Evolutionary conservation across 2,329 filamentous ascomycete species (phyloP).

Genomic region (Aspergillus versicolor): DNA sequence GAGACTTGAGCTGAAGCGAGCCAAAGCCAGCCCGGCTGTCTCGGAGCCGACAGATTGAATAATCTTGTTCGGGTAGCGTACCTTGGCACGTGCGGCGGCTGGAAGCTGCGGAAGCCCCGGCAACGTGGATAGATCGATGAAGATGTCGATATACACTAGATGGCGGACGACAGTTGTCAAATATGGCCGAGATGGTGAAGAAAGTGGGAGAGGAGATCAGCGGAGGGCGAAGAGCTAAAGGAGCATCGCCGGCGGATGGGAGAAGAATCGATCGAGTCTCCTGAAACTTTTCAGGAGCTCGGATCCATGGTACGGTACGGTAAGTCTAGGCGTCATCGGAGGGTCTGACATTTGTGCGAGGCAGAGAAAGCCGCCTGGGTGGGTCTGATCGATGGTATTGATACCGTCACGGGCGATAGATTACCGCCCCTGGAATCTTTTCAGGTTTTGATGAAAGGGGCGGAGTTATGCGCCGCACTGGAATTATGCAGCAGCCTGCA

Average conservation of each 20-base stretch:
- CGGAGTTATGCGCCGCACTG: not conserved
- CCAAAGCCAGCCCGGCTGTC: not conserved
- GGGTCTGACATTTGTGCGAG: not conserved
- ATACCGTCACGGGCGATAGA: conserved; percentile 5
- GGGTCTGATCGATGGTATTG: not conserved
- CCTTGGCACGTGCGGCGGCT: conserved; percentile 18
- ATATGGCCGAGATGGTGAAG: not conserved
- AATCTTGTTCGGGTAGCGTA: conserved; percentile 13
- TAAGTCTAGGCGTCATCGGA: not conserved
- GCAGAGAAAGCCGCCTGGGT: not conserved
- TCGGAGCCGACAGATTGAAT: conserved; percentile 9
- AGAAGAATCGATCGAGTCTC: not conserved
- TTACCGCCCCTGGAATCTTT: conserved; percentile 13
- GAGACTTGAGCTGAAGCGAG: not conserved
- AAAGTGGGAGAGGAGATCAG: conserved; percentile 1
- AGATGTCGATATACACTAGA: not conserved
- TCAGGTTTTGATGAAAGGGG: not conserved
- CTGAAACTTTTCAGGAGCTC: not conserved
- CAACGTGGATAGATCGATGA: not conserved
- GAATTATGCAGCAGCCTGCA: not conserved
- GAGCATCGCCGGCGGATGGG: not conserved
- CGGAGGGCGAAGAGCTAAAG: conserved; percentile 1
- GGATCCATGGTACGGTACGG: conserved; percentile 6
- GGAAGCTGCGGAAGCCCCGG: conserved; percentile 14
- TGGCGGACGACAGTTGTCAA: not conserved